Base-by-base conservation (phyloP, 2,329 filamentous ascomycete species). In the Diaporthe batatas region DNA sequence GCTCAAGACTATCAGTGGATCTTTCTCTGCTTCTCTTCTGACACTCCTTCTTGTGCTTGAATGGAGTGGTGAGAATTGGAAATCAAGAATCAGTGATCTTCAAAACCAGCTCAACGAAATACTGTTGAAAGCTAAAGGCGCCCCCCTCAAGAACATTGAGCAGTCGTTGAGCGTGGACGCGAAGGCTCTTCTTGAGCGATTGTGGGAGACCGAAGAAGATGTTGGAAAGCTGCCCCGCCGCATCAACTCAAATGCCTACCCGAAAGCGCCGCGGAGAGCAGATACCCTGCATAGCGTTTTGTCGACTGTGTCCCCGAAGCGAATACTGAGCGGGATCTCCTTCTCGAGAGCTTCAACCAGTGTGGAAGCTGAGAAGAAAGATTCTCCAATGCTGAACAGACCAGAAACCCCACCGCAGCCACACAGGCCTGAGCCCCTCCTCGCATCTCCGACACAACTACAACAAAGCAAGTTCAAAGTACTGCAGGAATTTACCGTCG, bases 41-140 rank as follows among this genome's bases (percentile, higher is more conserved):
- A 58, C 55, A 25, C 55, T 58, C 18, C 55, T 58, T 1, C 25
- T 58, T 18, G 34, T 58, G 11, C 6, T 58, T 3, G 55, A 58
- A 58, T 58, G 55, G 55, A 58, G 55, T 42, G 34, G 55, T 1
- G 55, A 58, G n/a, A 58, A 58, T 21, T 58, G 55, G 55, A 58
- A 42, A 10, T 25, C 55, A 25, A 34, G 4, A 12, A 39, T 42
- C 55, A 58, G 14, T 18, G 55, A 58, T 2, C 34, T 58, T 21
- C 14, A 58, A 58, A 16, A 8, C 1, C 10, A 58, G 55, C 55
- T 58, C 7, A 58, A 34, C 34, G 21, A 39, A 25, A 8, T 58
- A 58, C 34, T 58, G 11, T 39, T 18, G 34, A 39, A 39, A 5
- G 55, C 55, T 6, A 58, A 58, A 7, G 42, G 42, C 8, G 21